Evolutionary conservation across 208 protist species (phyloP), one percentile per base, ranked within the genome.

Genomic region (Leishmania turanica): DNA sequence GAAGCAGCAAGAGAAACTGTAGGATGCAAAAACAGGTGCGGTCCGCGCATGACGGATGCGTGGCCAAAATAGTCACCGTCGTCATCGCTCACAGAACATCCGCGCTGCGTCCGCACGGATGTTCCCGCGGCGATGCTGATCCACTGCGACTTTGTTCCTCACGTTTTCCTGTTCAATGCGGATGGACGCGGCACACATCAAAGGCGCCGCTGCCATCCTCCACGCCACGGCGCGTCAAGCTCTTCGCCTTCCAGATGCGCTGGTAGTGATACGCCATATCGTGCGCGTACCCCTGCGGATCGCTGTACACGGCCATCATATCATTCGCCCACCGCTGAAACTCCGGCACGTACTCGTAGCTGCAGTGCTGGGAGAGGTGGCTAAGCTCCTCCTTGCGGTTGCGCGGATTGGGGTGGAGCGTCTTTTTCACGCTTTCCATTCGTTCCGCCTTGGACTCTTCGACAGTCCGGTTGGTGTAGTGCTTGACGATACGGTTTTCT

Each of bases 221-320:
- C 60, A 95, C 85, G 73, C 92, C 90, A 51, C 92, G 88, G 37
- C 88, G 87, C 51, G 92, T 96, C 51, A 89, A 68, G 74, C 91
- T 96, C 87, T 96, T 96, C 60, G 88, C 92, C 87, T 96, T 96
- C 92, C 91, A 96, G 83, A 97, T 97, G 75, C 94, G 94, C 83
- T 97, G 92, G 79, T 97, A 97, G 82, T 97, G 94, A 84, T 97
- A 97, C 27, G 94, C 91, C 94, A 97, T 97, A 68, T 97, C 94
- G 71, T 96, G 91, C 9, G 88, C 92, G 80, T 97, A 97, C 2
- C 87, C 91, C 74, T 95, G 89, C 49, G 93, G 93, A 75, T 97
- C 93, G 79, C 87, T 95, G 76, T 96, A 95, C 37, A 97, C 87
- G 2, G 95, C 95, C 92, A 97, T 94, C 92, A 97, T 96, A 68